These are phyloP conservation scores for Puccinellia tenuiflora DNA, from an alignment of 176 grass and related monocot genomes.

Conservation along the genomic window DNA sequence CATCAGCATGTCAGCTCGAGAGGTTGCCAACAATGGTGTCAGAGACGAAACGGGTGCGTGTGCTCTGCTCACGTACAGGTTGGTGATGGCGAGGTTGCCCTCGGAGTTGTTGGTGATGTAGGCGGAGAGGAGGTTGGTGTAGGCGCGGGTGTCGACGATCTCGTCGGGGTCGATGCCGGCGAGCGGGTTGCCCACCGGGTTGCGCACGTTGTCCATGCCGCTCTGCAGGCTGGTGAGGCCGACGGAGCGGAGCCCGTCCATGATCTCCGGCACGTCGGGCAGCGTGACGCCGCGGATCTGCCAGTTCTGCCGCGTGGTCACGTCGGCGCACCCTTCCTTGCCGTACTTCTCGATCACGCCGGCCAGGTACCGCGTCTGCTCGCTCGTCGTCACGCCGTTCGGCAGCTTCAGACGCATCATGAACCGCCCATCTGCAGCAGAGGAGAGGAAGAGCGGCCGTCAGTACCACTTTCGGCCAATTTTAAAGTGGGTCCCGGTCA, in stretches of 20 bases:
- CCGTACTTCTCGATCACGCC: conserved; percentile 82
- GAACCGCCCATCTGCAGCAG: conserved; percentile 70
- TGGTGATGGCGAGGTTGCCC: conserved; percentile 68
- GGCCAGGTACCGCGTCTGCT: conserved; percentile 89
- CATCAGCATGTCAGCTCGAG: too few species aligned
- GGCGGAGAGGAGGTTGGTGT: conserved; percentile 81
- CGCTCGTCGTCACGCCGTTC: conserved; percentile 94
- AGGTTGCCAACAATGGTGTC: too few species aligned
- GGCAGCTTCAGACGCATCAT: conserved; percentile 99
- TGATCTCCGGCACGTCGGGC: conserved; percentile 72
- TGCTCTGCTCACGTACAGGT: conserved; percentile 54
- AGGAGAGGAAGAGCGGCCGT: background rate
- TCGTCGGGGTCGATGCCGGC: conserved; percentile 82
- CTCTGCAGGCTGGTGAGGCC: conserved; percentile 95
- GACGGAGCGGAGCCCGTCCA: conserved; percentile 64
- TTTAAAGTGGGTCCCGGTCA: background rate
- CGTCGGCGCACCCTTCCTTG: conserved; percentile 72
- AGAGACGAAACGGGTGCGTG: background rate
- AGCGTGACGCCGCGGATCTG: conserved; percentile 93
- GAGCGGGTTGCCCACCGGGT: conserved; percentile 93
- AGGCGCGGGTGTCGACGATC: conserved; percentile 90
- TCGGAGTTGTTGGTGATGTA: conserved; percentile 67
- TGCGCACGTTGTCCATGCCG: conserved; percentile 96
- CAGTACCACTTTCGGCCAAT: background rate
- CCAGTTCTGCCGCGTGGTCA: conserved; percentile 98